Percentiles rank a stretch among this genome's conserved stretches.
These are phyloP conservation scores for Alternaria alternata DNA, from an alignment of 2,329 filamentous ascomycete genomes.

Conservation along the genomic window DNA sequence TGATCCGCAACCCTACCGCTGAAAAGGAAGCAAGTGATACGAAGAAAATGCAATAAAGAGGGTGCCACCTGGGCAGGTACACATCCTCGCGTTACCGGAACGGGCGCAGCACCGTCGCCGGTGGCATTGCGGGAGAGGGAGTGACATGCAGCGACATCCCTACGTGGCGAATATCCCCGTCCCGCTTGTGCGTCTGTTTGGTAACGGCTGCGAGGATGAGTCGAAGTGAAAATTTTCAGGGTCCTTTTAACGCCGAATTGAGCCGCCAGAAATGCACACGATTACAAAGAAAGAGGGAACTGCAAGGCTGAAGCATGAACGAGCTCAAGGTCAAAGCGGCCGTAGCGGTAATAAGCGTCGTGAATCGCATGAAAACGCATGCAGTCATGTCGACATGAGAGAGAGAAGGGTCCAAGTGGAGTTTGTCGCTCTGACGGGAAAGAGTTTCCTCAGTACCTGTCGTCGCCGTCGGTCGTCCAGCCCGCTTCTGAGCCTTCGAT, in stretches of 20 bases:
- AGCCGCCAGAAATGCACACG: constrained; percentile 4
- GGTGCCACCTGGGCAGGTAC: constrained; percentile 13
- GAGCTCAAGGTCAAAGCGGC: background rate
- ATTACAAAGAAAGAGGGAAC: background rate
- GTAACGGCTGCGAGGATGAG: constrained; percentile 19
- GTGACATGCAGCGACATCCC: constrained; percentile 10
- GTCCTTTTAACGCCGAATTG: background rate
- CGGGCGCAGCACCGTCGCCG: background rate
- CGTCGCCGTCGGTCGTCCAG: constrained; percentile 61
- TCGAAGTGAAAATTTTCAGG: constrained; percentile 24
- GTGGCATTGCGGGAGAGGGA: constrained; percentile 4
- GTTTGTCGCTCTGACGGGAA: constrained; percentile 1
- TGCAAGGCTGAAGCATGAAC: background rate
- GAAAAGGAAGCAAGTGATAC: constrained; percentile 11
- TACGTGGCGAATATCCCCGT: constrained; percentile 42
- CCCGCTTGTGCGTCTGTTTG: constrained; percentile 21
- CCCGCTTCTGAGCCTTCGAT: constrained; percentile 61
- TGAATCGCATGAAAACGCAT: constrained; percentile 7
- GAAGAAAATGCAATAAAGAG: constrained; percentile 5
- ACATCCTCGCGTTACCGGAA: constrained; percentile 2
- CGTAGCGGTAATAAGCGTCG: constrained; percentile 9
- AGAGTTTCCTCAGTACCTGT: constrained; percentile 39
- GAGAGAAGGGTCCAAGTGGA: constrained; percentile 12
- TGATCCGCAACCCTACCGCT: constrained; percentile 11
- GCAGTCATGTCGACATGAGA: constrained; percentile 12